phyloP scores from a whole-genome alignment of 2,329 filamentous ascomycete genomes.

The Pseudogymnoascus sp. region DNA sequence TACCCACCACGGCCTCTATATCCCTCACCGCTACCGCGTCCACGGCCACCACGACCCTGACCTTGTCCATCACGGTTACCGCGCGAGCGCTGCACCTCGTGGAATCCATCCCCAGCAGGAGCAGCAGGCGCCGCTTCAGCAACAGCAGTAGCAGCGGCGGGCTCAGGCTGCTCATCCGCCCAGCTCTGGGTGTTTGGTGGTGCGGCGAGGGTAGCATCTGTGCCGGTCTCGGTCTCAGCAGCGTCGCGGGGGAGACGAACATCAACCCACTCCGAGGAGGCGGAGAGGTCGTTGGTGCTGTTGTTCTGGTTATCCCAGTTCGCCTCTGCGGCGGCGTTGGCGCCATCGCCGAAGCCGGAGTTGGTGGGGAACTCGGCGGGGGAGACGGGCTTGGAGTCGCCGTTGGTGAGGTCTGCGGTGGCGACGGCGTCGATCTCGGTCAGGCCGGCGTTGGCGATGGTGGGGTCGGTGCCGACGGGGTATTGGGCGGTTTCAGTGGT shows the following conservation, averaged over 20 bases:
- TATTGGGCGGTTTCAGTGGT: conserved; percentile 28
- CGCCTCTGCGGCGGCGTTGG: conserved; percentile 55
- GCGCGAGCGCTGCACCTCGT: conserved; percentile 57
- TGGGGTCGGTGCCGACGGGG: conserved; percentile 51
- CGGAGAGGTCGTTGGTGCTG: conserved; percentile 26
- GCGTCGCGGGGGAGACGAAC: conserved; percentile 68
- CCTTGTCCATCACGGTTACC: conserved; percentile 45
- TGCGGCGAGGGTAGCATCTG: conserved; percentile 45
- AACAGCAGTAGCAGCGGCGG: conserved; percentile 30
- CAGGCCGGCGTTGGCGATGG: conserved; percentile 56
- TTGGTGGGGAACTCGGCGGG: conserved; percentile 38
- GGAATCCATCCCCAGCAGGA: conserved; percentile 59
- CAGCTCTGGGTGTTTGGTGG: conserved; percentile 60
- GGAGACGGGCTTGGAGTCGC: conserved; percentile 34
- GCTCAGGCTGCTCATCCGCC: conserved; percentile 70
- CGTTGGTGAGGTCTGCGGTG: conserved; percentile 35
- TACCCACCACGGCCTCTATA: conserved; percentile 42
- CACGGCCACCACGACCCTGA: conserved; percentile 46
- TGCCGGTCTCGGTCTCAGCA: conserved; percentile 63
- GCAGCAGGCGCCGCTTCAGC: conserved; percentile 27
- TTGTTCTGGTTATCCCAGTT: conserved; percentile 49
- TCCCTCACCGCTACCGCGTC: conserved; percentile 42
- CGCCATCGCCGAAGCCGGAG: conserved; percentile 42
- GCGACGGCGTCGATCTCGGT: conserved; percentile 55
- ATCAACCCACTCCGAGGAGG: conserved; percentile 37